Evolutionary conservation across 352 stramenopile genomes (phyloP).

Genomic region (Pythium phragmiticola): DNA sequence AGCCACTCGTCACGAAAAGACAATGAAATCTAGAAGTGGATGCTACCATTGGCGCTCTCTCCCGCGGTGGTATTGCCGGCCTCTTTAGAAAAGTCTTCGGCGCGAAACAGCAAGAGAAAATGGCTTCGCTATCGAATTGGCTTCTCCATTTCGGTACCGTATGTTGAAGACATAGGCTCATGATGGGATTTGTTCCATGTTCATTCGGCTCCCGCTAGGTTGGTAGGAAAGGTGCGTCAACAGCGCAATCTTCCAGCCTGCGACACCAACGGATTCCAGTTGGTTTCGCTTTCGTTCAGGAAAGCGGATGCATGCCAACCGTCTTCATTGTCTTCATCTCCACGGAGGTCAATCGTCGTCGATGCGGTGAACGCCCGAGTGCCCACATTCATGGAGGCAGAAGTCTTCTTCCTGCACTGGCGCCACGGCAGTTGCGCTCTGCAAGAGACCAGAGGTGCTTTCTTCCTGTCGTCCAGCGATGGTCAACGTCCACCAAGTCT

Average conservation of each 20-base stretch:
- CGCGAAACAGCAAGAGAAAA: background rate
- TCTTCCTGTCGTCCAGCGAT: background rate
- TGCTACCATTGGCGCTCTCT: background rate
- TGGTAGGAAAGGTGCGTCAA: background rate
- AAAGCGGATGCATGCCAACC: too few species aligned
- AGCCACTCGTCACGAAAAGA: background rate
- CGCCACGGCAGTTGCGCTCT: background rate
- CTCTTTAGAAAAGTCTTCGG: background rate
- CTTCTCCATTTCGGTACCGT: background rate
- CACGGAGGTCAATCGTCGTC: too few species aligned
- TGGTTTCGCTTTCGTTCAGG: too few species aligned
- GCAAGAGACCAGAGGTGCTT: background rate
- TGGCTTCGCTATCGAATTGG: too few species aligned
- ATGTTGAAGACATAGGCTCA: conserved; percentile 11
- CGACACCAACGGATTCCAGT: too few species aligned
- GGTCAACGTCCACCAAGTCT: background rate
- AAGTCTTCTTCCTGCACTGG: too few species aligned
- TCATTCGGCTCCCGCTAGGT: background rate
- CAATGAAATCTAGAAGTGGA: background rate
- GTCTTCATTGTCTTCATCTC: too few species aligned
- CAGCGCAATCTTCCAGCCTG: too few species aligned
- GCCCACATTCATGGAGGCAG: too few species aligned
- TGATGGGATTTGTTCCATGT: too few species aligned
- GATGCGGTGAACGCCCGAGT: too few species aligned
- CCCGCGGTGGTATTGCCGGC: background rate